Conservation (phyloP, 73 alveolate species). For the Loxodes magnus region DNA sequence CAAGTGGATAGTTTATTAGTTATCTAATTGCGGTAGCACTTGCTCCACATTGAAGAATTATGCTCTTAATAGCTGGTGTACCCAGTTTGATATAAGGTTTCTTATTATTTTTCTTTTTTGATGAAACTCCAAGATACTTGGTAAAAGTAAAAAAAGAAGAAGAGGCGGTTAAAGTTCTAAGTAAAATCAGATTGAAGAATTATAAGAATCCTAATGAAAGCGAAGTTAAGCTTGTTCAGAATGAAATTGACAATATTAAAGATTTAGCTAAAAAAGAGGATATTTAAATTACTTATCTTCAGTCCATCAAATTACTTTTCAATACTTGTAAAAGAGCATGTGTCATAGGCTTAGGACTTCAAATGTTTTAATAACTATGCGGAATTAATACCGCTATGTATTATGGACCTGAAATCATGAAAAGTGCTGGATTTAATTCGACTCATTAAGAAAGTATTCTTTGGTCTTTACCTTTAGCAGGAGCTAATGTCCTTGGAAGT, state of each 20-base stretch:
- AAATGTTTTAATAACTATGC: constrained; percentile 22
- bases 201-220: too few relatives aligned
- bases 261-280: constrained; percentile 6
- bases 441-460: not conserved
- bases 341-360: constrained; percentile 16
- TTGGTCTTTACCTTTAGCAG: constrained; percentile 27
- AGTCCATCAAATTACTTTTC: not conserved
- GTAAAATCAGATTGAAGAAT: not conserved
- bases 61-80: constrained; percentile 38
- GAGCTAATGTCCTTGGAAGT: constrained; percentile 27
- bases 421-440: constrained; percentile 25
- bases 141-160: constrained; percentile 12
- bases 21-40: constrained; percentile 17
- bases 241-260: not conserved
- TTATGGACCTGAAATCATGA: constrained; percentile 31
- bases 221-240: too few relatives aligned
- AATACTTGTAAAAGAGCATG: constrained; percentile 10
- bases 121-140: constrained; percentile 32
- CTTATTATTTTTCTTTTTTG: constrained; percentile 21
- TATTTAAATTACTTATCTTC: not conserved
- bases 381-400: constrained; percentile 51
- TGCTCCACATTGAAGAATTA: constrained; percentile 33
- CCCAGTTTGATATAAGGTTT: constrained; percentile 27
- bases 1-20: constrained; percentile 32
- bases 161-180: constrained; percentile 4